Evolutionary conservation across 129 eudicot species (phyloP).

Genomic region (Daucus carota): DH1_v3.0 NC_030381.2:49123501-49124000

Average conservation of each 20-base stretch:
- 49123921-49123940: background rate
- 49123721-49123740: slow-evolving; percentile 84
- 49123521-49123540: slow-evolving; percentile 80
- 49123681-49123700: slow-evolving; percentile 90
- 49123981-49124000: background rate
- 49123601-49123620: background rate
- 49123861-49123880: background rate
- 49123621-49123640: background rate
- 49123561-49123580: slow-evolving; percentile 98
- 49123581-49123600: slow-evolving; percentile 19
- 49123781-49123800: slow-evolving; percentile 88
- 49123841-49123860: background rate
- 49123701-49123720: slow-evolving; percentile 99
- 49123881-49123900: background rate
- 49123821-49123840: slow-evolving; percentile 13
- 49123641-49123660: background rate
- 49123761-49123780: slow-evolving; percentile 85
- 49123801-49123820: slow-evolving; percentile 95
- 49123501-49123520: slow-evolving; percentile 97
- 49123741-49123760: slow-evolving; percentile 77
- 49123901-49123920: background rate
- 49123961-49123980: background rate
- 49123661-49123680: background rate
- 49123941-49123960: background rate
- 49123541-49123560: slow-evolving; percentile 97